Base-by-base conservation (phyloP, 768 basidiomycete species). In the Amanita brunnescens region DNA sequence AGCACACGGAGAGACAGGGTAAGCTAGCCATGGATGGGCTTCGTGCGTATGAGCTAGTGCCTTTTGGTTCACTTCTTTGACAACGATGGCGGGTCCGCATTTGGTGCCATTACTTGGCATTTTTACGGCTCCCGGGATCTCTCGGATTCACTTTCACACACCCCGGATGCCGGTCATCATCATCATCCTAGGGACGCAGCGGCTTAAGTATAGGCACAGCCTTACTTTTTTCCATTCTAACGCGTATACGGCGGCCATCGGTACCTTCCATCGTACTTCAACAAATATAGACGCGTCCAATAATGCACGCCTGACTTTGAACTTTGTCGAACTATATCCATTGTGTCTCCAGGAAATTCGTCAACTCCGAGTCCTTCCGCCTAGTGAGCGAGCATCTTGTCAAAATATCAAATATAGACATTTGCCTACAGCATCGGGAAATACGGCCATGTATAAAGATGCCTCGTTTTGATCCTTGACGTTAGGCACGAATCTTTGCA, bases 361-460 rank as follows among this genome's bases (percentile, higher is more conserved):
- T 6, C 14, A 43, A 43, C 42, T 13, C 42, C 42, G 42, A 29
- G 24, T 29, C 2, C 14, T 24, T 29, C 14, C 14, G 23, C 24
- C 33, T 23, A 34, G 24, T 13, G 12, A 18, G 16, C 37, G 34
- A 38, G 47, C 6, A 35, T 24, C 47, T 37, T 48, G 47, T 48
- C 47, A 48, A 33, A 46, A 16, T 10, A 3, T 30, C 32, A 21
- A 35, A 32, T 46, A 18, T 35, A 18, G 45, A 34, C 30, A 46
- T 33, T 29, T 46, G 45, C 45, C 45, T 46, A 46, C 29, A 46
- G n/a, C 10, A 46, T 46, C 45, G 45, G 45, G 13, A 46, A 46
- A 33, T 46, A 33, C 45, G 41, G 41, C 20, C 20, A 16, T 33
- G 33, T 46, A 46, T 46, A 46, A 46, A 46, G 18, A 21, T 2